Conservation (phyloP, 331 rosid species). For the Quercus tomentella region DNA sequence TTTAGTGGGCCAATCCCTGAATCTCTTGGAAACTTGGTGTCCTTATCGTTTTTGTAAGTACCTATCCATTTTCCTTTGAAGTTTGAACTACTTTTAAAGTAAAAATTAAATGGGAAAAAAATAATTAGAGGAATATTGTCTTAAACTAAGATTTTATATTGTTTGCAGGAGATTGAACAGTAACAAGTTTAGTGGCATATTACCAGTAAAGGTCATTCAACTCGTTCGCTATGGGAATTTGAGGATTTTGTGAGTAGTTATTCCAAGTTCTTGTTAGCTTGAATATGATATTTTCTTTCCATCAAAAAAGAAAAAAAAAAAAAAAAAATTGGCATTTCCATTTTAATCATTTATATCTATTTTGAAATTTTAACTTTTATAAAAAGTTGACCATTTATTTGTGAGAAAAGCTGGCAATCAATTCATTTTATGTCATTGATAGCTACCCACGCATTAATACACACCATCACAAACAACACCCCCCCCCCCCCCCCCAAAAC, state of each 20-base stretch:
- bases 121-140: not conserved
- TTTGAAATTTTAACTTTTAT: too few species aligned
- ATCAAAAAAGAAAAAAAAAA: too few species aligned
- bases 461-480: accelerated
- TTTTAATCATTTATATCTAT: too few species aligned
- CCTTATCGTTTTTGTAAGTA: constrained; percentile 24
- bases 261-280: not conserved
- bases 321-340: too few species aligned
- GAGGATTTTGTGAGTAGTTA: constrained; percentile 17
- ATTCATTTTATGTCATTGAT: too few species aligned
- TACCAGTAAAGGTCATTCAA: constrained; percentile 17
- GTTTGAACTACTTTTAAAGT: not conserved
- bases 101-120: too few species aligned
- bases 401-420: too few species aligned
- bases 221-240: constrained; percentile 19
- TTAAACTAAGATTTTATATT: not conserved
- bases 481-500: too few species aligned
- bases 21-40: constrained; percentile 20
- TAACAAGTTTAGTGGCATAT: constrained; percentile 13
- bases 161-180: constrained; percentile 21
- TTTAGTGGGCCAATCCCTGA: constrained; percentile 17
- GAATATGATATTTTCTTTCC: not conserved
- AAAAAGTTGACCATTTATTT: too few species aligned
- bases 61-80: not conserved
- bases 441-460: too few species aligned